Base-by-base conservation (phyloP, 2,329 filamentous ascomycete genomes). In the Volutella citrinella region DNA sequence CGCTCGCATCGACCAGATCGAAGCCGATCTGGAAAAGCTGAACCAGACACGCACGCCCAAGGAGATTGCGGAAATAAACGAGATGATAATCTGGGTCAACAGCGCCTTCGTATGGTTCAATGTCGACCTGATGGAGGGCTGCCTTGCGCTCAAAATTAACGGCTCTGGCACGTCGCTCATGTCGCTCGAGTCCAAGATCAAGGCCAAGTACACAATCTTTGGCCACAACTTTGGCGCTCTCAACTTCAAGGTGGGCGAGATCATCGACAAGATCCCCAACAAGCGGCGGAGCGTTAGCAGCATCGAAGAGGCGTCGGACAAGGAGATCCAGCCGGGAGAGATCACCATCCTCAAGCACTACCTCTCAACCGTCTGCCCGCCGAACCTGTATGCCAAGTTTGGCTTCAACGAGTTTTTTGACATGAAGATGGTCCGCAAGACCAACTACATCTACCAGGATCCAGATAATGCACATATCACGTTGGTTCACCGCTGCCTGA, bases 1-100 rank as follows among this genome's bases (percentile, higher is more conserved):
- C 33, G 49, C 54, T 12, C 44, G 56, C 7, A 32, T 42, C 10
- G 54, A 57, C 17, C 59, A 60, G 36, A 59, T 63, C 18, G 48
- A 52, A 25, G 46, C 51, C 12, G 60, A 62, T 15, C 46, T 64
- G 19, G 48, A 51, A 17, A 46, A 38, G 1, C 52, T 64, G 12
- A 60, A 62, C 31, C 46, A 46, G 16, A 49, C 32, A 5, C 49
- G 57, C 4, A 61, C 57, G 0, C 25, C 51, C 5, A 61, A 58
- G 24, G 59, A 64, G 31, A 60, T 64, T 5, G 29, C 49, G 9
- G 59, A 64, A 27, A 62, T 62, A 28, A 64, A 64, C 30, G 60
- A 63, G 32, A 57, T 64, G 11, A 59, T 63, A 16, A 40, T 56
- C n/a, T 63, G 60, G 59, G 34, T 61, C 9, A 50, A 54, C 18